Conservation (phyloP, 2,329 filamentous ascomycete genomes). For the Berkeleyomyces rouxiae region DNA sequence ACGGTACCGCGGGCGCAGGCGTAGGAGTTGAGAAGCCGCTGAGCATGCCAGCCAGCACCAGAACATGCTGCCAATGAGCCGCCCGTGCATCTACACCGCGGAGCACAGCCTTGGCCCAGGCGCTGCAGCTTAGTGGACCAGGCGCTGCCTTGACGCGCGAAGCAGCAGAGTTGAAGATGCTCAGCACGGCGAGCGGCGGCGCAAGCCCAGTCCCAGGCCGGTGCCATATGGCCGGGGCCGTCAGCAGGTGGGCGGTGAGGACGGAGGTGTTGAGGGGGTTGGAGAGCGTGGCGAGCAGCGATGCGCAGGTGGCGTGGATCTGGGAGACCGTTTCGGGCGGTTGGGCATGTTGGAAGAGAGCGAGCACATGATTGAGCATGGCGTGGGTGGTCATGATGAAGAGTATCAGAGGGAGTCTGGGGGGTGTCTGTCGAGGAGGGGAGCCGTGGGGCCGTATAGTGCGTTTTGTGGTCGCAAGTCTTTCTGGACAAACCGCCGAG, state of each 20-base stretch:
- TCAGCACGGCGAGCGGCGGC: conserved; percentile 48
- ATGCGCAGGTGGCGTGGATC: conserved; percentile 48
- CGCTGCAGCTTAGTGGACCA: conserved; percentile 31
- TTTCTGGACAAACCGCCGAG: too few species aligned
- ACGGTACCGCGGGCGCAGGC: conserved; percentile 24
- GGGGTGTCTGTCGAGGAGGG: neutral
- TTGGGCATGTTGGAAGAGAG: conserved; percentile 38
- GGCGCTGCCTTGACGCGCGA: conserved; percentile 30
- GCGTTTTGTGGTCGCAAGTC: too few species aligned
- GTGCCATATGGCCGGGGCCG: conserved; percentile 54
- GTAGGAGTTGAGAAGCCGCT: conserved; percentile 49
- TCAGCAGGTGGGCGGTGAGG: conserved; percentile 54
- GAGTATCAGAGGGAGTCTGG: neutral
- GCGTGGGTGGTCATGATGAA: conserved; percentile 43
- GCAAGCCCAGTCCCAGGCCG: conserved; percentile 39
- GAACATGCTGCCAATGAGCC: conserved; percentile 63
- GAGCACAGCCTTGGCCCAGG: conserved; percentile 39
- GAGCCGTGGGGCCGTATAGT: too few species aligned
- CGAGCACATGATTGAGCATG: conserved; percentile 48
- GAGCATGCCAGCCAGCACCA: conserved; percentile 65
- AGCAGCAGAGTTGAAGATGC: conserved; percentile 54
- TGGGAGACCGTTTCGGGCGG: conserved; percentile 35
- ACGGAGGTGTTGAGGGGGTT: conserved; percentile 62
- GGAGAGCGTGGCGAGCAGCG: conserved; percentile 50
- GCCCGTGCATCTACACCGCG: conserved; percentile 42